These are phyloP conservation scores for Helenozyma baotianmanensis DNA, from an alignment of 805 yeast species.

Conservation along the genomic window DNA sequence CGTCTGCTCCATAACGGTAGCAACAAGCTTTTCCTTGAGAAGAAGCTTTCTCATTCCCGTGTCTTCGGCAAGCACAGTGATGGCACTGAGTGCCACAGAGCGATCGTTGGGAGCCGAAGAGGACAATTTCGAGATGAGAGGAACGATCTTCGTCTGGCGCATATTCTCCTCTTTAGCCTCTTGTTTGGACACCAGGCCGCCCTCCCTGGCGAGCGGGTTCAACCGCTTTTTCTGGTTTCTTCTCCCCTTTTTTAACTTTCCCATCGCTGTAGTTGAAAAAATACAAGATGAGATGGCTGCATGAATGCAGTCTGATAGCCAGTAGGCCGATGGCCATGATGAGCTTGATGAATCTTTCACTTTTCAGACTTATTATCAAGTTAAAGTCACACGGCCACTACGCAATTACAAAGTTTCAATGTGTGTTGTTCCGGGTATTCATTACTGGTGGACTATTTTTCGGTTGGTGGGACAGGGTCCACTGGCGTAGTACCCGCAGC, in stretches of 20 bases:
- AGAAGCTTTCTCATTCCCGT: slow-evolving; percentile 54
- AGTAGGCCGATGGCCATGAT: no score
- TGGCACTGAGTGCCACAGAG: slow-evolving; percentile 70
- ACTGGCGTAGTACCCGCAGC: no score
- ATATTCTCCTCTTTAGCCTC: slow-evolving; percentile 42
- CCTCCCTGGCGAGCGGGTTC: slow-evolving; percentile 29
- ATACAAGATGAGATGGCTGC: slow-evolving; percentile 7
- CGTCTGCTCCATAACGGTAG: slow-evolving; percentile 56
- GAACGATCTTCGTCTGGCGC: slow-evolving; percentile 55
- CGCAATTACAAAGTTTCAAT: no score
- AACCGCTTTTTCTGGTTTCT: slow-evolving; percentile 32
- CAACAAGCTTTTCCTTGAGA: slow-evolving; percentile 68
- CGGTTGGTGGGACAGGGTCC: no score
- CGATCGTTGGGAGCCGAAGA: slow-evolving; percentile 67
- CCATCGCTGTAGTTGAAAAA: slow-evolving; percentile 43
- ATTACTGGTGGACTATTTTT: no score
- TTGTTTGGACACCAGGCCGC: slow-evolving; percentile 15
- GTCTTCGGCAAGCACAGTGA: slow-evolving; percentile 69
- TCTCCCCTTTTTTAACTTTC: slow-evolving; percentile 64
- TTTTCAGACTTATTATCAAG: no score
- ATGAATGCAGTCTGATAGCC: no score
- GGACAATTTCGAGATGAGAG: slow-evolving; percentile 61
- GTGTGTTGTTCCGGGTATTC: no score
- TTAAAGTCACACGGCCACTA: no score
- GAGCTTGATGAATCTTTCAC: no score